Conservation (phyloP, 352 stramenopile genomes). For the Globisporangium apiculatum region DNA sequence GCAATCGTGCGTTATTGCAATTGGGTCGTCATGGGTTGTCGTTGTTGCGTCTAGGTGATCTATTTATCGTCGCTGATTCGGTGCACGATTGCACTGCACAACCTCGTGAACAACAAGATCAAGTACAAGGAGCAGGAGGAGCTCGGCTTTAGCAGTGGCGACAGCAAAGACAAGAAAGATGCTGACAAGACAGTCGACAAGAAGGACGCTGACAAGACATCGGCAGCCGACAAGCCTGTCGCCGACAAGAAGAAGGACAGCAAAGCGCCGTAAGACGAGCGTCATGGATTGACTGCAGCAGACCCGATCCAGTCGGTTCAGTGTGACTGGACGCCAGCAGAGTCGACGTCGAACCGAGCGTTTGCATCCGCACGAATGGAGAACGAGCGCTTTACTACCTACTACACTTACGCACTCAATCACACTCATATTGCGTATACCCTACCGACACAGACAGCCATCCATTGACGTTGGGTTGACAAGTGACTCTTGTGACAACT, state of each 20-base stretch:
- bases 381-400: no score
- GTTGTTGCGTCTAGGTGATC: slow-evolving; percentile 73
- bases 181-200: slow-evolving; percentile 35
- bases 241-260: slow-evolving; percentile 27
- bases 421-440: background rate
- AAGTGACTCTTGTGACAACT: background rate
- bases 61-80: slow-evolving; percentile 97
- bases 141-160: slow-evolving; percentile 24
- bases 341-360: no score
- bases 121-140: slow-evolving; percentile 91
- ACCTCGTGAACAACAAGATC: slow-evolving; percentile 99
- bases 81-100: slow-evolving; percentile 97
- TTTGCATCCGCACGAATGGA: no score
- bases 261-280: slow-evolving; percentile 28
- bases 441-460: background rate
- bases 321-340: background rate
- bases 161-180: slow-evolving; percentile 53
- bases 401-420: no score
- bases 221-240: background rate
- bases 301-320: background rate
- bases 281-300: no score
- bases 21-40: background rate
- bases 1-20: background rate
- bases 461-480: background rate
- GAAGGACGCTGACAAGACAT: slow-evolving; percentile 6